These are phyloP conservation scores for Magnolia kwangsiensis DNA, from an alignment of 164 flowering plant genomes.

Conservation along the genomic window DNA sequence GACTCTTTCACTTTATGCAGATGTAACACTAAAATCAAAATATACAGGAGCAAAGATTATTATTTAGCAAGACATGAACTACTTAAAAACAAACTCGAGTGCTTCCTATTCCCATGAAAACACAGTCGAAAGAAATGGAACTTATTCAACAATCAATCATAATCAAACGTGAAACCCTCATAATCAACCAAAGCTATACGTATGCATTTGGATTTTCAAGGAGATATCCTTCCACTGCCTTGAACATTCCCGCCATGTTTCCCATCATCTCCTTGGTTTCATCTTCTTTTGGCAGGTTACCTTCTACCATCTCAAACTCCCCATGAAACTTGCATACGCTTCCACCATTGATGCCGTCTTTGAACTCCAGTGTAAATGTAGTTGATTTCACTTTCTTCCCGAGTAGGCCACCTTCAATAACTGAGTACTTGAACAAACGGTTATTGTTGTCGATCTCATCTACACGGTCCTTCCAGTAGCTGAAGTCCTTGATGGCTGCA, in stretches of 20 bases:
- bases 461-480: constrained; percentile 5
- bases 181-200: background rate
- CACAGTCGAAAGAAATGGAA: too few relatives aligned
- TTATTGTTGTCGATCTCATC: constrained; percentile 6
- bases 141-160: too few relatives aligned
- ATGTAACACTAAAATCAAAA: too few relatives aligned
- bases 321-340: background rate
- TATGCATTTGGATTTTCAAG: background rate
- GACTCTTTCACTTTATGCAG: too few relatives aligned
- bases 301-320: background rate
- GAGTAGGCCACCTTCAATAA: constrained; percentile 6
- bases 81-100: too few relatives aligned
- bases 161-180: too few relatives aligned
- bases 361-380: constrained; percentile 2
- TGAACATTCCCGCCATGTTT: background rate
- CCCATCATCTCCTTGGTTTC: constrained; percentile 3
- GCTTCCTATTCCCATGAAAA: too few relatives aligned
- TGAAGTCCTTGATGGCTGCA: background rate
- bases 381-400: constrained; percentile 8
- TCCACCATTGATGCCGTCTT: background rate
- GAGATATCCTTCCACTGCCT: constrained; percentile 7
- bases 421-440: background rate
- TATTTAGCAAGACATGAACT: too few relatives aligned
- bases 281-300: background rate
- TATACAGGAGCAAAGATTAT: too few relatives aligned